phyloP scores from a whole-genome alignment of 208 protist genomes.

The Naegleria gruberi region DNA sequence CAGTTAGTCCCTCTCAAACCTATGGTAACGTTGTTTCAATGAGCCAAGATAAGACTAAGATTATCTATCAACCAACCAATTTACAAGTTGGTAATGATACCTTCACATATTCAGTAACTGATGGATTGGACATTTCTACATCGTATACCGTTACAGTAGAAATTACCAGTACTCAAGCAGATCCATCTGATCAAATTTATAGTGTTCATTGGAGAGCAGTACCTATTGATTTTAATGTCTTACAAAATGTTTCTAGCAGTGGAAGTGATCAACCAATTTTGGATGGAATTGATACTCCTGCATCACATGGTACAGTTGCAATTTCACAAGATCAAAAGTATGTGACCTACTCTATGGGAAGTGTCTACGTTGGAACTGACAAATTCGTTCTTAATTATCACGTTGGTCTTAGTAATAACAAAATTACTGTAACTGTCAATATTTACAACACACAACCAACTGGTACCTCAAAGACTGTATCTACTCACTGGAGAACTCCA shows the following conservation, averaged over 20 bases:
- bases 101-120: not conserved
- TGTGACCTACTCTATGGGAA: not conserved
- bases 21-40: not conserved
- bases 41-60: not conserved
- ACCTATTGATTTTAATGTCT: not conserved
- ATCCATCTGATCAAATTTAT: not conserved
- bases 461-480: not conserved
- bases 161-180: not conserved
- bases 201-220: not conserved
- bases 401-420: not conserved
- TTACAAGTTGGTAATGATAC: not conserved
- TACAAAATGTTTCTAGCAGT: not conserved
- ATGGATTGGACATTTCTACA: not conserved
- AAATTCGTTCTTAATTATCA: not conserved
- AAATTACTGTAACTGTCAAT: not conserved
- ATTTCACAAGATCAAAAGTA: not conserved
- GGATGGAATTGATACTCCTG: not conserved
- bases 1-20: not conserved
- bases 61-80: not conserved
- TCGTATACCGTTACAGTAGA: not conserved
- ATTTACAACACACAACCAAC: not conserved
- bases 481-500: not conserved
- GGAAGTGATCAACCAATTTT: not conserved
- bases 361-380: not conserved
- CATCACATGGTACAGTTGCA: not conserved